phyloP scores from a whole-genome alignment of 371 early-diverging fungal species.

The Coemansia sp. region DNA sequence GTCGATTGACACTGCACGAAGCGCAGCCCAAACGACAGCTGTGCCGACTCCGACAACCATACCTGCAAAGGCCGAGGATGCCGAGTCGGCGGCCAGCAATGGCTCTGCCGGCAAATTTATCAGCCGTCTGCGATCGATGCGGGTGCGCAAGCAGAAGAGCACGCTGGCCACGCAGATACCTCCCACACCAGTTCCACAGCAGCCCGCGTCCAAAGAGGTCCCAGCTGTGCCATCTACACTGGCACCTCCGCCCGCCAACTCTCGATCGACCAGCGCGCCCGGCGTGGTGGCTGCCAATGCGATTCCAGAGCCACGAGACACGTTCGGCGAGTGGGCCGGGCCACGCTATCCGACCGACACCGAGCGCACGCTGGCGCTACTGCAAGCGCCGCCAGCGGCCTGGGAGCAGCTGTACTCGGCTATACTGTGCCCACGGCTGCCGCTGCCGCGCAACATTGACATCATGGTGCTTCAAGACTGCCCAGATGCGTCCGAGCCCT shows the following conservation, averaged over 20 bases:
- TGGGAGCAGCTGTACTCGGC: constrained; percentile 51
- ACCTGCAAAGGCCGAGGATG: constrained; percentile 20
- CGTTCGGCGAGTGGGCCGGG: constrained; percentile 49
- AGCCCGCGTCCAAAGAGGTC: neutral
- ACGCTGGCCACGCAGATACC: neutral
- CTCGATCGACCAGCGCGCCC: constrained; percentile 8
- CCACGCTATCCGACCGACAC: constrained; percentile 49
- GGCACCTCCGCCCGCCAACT: neutral
- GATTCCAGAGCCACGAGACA: constrained; percentile 11
- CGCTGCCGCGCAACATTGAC: constrained; percentile 36
- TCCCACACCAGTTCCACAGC: neutral
- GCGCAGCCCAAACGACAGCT: neutral
- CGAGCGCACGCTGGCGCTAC: constrained; percentile 41
- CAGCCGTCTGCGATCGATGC: constrained; percentile 42
- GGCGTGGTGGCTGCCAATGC: neutral
- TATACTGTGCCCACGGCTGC: constrained; percentile 43
- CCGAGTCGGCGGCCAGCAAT: constrained; percentile 31
- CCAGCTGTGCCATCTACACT: neutral
- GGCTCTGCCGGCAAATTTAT: constrained; percentile 44
- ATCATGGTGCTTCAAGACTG: constrained; percentile 40
- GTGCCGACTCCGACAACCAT: constrained; percentile 1
- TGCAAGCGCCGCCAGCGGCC: constrained; percentile 25
- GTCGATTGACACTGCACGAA: constrained; percentile 35
- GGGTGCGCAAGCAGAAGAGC: constrained; percentile 47
- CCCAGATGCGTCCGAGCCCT: constrained; percentile 36